Conservation (phyloP, 352 stramenopile genomes). For the Pythium sp. region DNA sequence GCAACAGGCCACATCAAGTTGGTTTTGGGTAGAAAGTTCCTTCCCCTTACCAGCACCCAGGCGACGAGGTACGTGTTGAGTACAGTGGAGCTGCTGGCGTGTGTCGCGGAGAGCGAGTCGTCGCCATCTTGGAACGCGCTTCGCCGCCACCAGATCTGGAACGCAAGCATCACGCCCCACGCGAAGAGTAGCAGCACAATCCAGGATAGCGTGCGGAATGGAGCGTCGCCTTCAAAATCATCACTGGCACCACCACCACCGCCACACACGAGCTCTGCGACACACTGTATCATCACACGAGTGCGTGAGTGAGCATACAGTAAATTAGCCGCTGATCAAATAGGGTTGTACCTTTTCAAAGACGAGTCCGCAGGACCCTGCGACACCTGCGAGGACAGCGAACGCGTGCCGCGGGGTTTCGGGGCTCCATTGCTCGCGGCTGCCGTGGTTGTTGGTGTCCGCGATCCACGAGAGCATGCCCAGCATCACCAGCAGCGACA, state of each 20-base stretch:
- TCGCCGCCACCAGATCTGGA: slow-evolving; percentile 18
- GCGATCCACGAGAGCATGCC: slow-evolving; percentile 22
- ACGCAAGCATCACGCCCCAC: slow-evolving; percentile 20
- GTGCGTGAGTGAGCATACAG: neutral
- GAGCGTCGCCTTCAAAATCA: neutral
- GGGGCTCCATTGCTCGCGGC: neutral
- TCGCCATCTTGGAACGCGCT: slow-evolving; percentile 6
- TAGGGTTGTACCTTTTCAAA: slow-evolving; percentile 35
- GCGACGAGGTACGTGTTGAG: slow-evolving; percentile 17
- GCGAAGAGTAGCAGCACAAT: slow-evolving; percentile 18
- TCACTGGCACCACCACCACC: neutral
- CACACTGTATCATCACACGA: slow-evolving; percentile 10
- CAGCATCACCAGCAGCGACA: slow-evolving; percentile 20
- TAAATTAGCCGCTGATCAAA: neutral
- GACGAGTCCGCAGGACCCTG: slow-evolving; percentile 23
- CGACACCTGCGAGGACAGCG: slow-evolving; percentile 25
- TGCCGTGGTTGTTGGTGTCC: slow-evolving; percentile 3
- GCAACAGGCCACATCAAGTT: neutral
- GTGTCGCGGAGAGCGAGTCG: neutral
- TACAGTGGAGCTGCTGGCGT: slow-evolving; percentile 2
- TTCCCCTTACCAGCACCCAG: slow-evolving; percentile 17
- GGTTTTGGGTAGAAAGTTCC: too few relatives aligned
- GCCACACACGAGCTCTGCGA: slow-evolving; percentile 16
- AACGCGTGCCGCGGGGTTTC: slow-evolving; percentile 14
- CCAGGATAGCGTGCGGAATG: slow-evolving; percentile 4